Evolutionary conservation across 2,329 filamentous ascomycete genomes (phyloP), one percentile per base, ranked within the genome.

Genomic region (Penicillium sp.): DNA sequence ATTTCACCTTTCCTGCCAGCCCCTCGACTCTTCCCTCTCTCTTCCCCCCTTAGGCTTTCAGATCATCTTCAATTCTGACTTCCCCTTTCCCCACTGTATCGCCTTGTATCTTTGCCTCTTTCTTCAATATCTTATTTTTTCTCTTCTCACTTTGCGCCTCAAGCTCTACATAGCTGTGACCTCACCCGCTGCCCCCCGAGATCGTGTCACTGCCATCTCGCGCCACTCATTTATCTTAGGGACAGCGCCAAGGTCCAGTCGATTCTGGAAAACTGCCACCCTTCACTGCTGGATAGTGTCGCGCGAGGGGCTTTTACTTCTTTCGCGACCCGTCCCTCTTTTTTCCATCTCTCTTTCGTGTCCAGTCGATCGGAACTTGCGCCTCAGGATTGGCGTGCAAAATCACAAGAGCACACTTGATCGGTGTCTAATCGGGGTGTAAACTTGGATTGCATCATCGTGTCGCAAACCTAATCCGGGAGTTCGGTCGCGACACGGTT

Each of bases 401-500:
- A 22, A 46, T 46, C 34, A 29, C 43, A 46, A 32, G 24, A 29
- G 21, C 17, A 37, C 22, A 31, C 22, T 38, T 31, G 12, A 31
- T 19, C 35, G 6, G 28, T 42, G 29, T 47, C 28, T 21, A 24
- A 24, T 31, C 32, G 29, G 45, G 43, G 40, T 37, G 45, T 45
- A 29, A 22, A 38, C 28, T 42, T 53, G 44, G 52, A 59, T 62
- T 66, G 59, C 62, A 65, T 65, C 64, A 62, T 59, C 51, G 60
- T 66, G 58, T 66, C 64, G 64, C 57, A 58, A 59, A 48, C 22
- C 37, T 13, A 42, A 15, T 21, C 35, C 38, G 17, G 45, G 31
- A 43, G 40, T 45, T 53, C 43, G 50, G 47, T 57, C 53, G 54
- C 57, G 55, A 53, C 56, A 57, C 61, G 53, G 38, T 53, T 53